These are phyloP conservation scores for Pichia sp. DNA, from an alignment of 1,139 yeast species.

Conservation along the genomic window DNA sequence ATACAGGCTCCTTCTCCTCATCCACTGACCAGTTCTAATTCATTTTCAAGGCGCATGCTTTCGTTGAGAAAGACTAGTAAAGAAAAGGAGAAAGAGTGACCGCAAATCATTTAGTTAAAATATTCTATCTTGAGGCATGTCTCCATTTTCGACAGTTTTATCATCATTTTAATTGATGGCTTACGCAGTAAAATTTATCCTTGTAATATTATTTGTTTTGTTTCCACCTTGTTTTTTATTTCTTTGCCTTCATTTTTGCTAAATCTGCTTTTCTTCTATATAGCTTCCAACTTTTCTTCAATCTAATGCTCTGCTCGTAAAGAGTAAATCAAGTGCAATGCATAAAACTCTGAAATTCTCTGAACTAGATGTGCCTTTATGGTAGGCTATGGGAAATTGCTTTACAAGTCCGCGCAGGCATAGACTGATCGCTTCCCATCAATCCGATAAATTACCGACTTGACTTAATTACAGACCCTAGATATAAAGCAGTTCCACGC, in stretches of 20 bases:
- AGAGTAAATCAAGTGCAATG: too few relatives aligned
- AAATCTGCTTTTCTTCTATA: background rate
- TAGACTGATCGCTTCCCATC: too few relatives aligned
- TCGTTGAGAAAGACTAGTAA: constrained; percentile 25
- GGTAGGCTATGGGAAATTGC: too few relatives aligned
- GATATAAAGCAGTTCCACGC: too few relatives aligned
- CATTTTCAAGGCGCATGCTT: constrained; percentile 27
- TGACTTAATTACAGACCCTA: too few relatives aligned
- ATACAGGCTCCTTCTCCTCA: constrained; percentile 12
- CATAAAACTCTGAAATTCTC: too few relatives aligned
- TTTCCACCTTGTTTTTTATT: background rate
- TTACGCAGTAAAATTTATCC: background rate
- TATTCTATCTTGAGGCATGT: background rate
- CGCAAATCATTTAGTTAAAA: too few relatives aligned
- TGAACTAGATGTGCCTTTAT: too few relatives aligned
- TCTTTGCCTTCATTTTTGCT: background rate
- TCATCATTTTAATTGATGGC: background rate
- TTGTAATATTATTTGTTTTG: background rate
- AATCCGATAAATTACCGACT: too few relatives aligned
- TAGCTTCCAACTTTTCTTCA: background rate
- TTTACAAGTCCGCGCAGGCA: too few relatives aligned
- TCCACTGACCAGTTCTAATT: constrained; percentile 19
- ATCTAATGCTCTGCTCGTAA: background rate
- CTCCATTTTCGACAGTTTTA: background rate
- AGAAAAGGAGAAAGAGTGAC: constrained; percentile 10